Evolutionary conservation across 2,329 filamentous ascomycete genomes (phyloP).

Genomic region (Anisogramma anomala): DNA sequence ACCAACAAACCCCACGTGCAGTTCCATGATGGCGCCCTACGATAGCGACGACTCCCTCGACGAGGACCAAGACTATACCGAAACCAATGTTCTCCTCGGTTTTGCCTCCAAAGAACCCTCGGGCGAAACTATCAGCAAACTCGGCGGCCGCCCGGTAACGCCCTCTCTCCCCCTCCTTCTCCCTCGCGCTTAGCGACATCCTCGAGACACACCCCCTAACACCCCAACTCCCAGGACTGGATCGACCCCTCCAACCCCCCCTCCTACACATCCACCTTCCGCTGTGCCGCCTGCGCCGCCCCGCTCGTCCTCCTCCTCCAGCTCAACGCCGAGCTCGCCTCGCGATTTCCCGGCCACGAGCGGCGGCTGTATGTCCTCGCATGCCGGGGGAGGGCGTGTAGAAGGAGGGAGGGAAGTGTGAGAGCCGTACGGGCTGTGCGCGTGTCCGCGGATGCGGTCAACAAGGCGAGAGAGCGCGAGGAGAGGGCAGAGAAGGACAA

Average conservation of each 20-base stretch:
- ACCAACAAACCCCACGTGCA: constrained; percentile 5
- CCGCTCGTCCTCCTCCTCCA: constrained; percentile 79
- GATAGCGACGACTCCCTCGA: constrained; percentile 77
- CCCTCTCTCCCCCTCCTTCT: background rate
- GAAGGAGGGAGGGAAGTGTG: constrained; percentile 71
- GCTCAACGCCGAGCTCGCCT: constrained; percentile 80
- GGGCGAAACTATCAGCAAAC: constrained; percentile 73
- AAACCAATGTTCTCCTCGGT: constrained; percentile 81
- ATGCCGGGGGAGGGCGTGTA: constrained; percentile 67
- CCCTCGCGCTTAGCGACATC: background rate
- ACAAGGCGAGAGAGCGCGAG: constrained; percentile 20
- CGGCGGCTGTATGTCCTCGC: constrained; percentile 77
- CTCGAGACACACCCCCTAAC: constrained; percentile 14
- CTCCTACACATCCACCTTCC: constrained; percentile 63
- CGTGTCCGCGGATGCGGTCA: constrained; percentile 32
- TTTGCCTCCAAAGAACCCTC: constrained; percentile 73
- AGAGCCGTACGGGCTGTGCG: constrained; percentile 61
- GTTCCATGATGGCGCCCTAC: constrained; percentile 55
- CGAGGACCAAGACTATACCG: constrained; percentile 55
- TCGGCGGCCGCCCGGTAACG: constrained; percentile 78
- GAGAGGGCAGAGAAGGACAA: constrained; percentile 25
- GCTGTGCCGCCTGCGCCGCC: constrained; percentile 78
- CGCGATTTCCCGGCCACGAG: constrained; percentile 77
- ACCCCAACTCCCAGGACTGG: constrained; percentile 56
- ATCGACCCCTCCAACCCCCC: constrained; percentile 59